Evolutionary conservation across 73 alveolate species (phyloP), one percentile per base, ranked within the genome.

Genomic region (Loxodes magnus): DNA sequence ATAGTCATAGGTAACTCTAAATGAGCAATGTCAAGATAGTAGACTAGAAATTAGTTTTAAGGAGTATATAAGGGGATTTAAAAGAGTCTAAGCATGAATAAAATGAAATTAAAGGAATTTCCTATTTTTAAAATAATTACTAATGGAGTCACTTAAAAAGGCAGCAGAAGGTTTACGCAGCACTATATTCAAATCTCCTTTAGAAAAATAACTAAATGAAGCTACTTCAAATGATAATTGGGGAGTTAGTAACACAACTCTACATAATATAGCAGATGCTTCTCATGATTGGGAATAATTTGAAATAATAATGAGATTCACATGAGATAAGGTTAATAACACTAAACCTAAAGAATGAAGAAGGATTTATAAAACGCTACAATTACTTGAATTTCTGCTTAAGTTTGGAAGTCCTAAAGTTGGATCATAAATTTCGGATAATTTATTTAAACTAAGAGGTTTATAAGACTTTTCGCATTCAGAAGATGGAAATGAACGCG

Each of bases 311-410:
- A 75, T 75, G 89, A 41, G 56, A 24, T 75, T 58, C 59, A 30
- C 63, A 4, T 66, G 79, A 77, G 25, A 43, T 61, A 58, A 60
- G 35, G 53, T 75, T 29, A 12, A 28, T 10, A 43, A n/a, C n/a
- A n/a, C 63, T 20, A 66, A 53, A 42, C 77, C 89, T 12, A 75
- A 68, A 39, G 89, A 75, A 35, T 75, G 89, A 82, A 20, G 82
- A 15, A 34, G 73, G 34, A 58, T 75, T 24, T 67, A 37, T 74
- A 75, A 75, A 48, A 74, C 75, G 12, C 21, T 67, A 41, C 67
- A 50, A 23, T 74, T 70, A 10, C 16, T 67, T 37, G 89, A 75
- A 12, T 68, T 51, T 35, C 56, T 75, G 7, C 5, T 65, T 35
- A 75, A 68, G 56, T 65, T 65, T 43, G 89, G 89, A 5, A 67